Evolutionary conservation across 2,329 filamentous ascomycete species (phyloP), one percentile per base, ranked within the genome.

Genomic region (Lasiodiplodia gonubiensis): DNA sequence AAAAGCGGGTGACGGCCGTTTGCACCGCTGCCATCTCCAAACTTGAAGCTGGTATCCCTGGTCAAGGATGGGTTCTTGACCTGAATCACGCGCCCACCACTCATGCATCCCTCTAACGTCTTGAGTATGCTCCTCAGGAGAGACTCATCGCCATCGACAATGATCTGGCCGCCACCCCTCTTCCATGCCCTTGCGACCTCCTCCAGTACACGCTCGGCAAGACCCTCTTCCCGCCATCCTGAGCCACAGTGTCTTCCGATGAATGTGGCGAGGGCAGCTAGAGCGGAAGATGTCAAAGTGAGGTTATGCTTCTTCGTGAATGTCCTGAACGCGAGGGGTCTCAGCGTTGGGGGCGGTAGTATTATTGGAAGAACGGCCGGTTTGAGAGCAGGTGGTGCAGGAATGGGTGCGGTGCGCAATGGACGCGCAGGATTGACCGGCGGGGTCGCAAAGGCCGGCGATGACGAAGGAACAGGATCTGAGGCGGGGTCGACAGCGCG

Each of bases 261-360:
- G 78, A 99, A 99, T 1, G 88, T 86, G 23, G 95, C 94, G 37
- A 99, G 85, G 55, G 92, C 88, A 77, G 94, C 90, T 5, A 99
- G 83, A 0, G 95, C 93, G 0, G 93, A 89, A 0, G 94, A 95
- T 8, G 92, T 94, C 64, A 99, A 87, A 0, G 94, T 98, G 67
- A 99, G 84, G 73, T 94, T 96, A 80, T 99, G 93, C 76, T 98
- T 99, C 80, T 97, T 97, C 2, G 95, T 99, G 72, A 99, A 97
- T 0, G 92, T 96, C 55, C 95, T 89, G 76, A 99, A 98, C 10
- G 95, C 96, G 23, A 98, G 85, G 2, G 95, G 94, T 70, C 96
- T 87, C 49, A 99, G 83, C 0, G 92, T 96, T 11, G 93, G 88
- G 0, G 94, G 92, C 3, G 94, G 94, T 4, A 99, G 89, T 42